phyloP scores from a whole-genome alignment of 805 yeast species.

The Ogataea corticis region DNA sequence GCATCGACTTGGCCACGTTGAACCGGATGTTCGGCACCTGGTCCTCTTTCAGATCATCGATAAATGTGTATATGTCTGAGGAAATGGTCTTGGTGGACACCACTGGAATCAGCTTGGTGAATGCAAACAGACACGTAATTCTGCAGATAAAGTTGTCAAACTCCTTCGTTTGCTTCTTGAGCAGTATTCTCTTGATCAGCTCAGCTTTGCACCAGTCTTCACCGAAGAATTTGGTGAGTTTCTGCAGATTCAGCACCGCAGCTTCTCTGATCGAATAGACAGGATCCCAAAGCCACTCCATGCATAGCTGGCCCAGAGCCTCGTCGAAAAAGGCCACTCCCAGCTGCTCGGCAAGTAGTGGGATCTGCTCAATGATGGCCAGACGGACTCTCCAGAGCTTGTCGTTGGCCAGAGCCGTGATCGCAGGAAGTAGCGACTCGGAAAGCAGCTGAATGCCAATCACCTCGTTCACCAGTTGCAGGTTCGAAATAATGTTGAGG shows the following conservation, averaged over 20 bases:
- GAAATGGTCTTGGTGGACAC: conserved; percentile 58
- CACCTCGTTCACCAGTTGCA: conserved; percentile 89
- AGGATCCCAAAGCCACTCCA: conserved; percentile 99
- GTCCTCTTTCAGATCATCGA: conserved; percentile 70
- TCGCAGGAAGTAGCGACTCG: conserved; percentile 90
- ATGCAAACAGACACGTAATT: conserved; percentile 84
- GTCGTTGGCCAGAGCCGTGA: conserved; percentile 93
- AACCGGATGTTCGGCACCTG: conserved; percentile 94
- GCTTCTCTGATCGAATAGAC: conserved; percentile 97
- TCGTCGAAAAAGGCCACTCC: conserved; percentile 93
- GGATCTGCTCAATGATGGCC: conserved; percentile 96
- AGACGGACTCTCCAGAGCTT: conserved; percentile 96
- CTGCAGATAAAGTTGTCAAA: conserved; percentile 80
- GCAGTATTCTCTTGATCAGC: conserved; percentile 73
- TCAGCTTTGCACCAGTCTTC: conserved; percentile 89
- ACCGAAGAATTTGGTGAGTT: conserved; percentile 85
- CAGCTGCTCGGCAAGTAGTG: conserved; percentile 88
- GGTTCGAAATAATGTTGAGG: conserved; percentile 87
- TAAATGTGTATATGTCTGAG: conserved; percentile 74
- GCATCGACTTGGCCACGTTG: conserved; percentile 86
- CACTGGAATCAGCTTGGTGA: conserved; percentile 79
- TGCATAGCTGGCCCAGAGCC: conserved; percentile 84
- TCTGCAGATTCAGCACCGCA: conserved; percentile 80
- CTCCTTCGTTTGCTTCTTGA: conserved; percentile 38
- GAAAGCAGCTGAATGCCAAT: conserved; percentile 88